A percentile compares a stretch with the other conserved stretches of the same genome.
Conservation (phyloP, 352 stramenopile genomes). For the Globisporangium okanoganense region DNA sequence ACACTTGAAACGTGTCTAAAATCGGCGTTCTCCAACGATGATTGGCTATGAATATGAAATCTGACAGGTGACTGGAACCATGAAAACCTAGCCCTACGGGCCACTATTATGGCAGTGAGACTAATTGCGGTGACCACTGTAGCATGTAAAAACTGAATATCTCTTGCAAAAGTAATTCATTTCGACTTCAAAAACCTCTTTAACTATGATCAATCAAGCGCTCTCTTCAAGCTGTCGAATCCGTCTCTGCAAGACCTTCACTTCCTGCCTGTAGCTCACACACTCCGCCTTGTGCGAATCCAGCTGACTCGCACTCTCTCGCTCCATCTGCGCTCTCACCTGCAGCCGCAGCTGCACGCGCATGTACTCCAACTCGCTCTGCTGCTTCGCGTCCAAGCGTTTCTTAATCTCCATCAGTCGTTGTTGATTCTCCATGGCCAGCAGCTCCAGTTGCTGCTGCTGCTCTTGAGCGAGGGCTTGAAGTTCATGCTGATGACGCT, state of each 20-base stretch:
- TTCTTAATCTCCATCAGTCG: conserved; percentile 23
- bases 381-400: conserved; percentile 26
- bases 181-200: not conserved
- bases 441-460: conserved; percentile 19
- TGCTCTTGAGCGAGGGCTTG: conserved; percentile 19
- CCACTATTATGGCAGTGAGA: too few species aligned
- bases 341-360: conserved; percentile 33
- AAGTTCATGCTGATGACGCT: conserved; percentile 21
- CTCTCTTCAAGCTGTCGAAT: not conserved
- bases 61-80: too few species aligned
- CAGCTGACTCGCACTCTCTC: not conserved
- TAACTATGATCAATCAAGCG: not conserved
- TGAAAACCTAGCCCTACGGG: too few species aligned
- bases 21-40: too few species aligned
- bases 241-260: not conserved
- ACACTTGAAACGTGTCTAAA: too few species aligned
- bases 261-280: not conserved
- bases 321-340: conserved; percentile 27
- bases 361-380: conserved; percentile 34
- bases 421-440: conserved; percentile 24
- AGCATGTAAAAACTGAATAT: not conserved
- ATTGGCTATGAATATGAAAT: too few species aligned
- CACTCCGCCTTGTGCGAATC: not conserved
- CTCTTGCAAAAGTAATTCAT: not conserved
- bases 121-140: too few species aligned